Evolutionary conservation across 345 rosid genomes (phyloP), one percentile per base, ranked within the genome.

Genomic region (Rhizophora mangle): DNA sequence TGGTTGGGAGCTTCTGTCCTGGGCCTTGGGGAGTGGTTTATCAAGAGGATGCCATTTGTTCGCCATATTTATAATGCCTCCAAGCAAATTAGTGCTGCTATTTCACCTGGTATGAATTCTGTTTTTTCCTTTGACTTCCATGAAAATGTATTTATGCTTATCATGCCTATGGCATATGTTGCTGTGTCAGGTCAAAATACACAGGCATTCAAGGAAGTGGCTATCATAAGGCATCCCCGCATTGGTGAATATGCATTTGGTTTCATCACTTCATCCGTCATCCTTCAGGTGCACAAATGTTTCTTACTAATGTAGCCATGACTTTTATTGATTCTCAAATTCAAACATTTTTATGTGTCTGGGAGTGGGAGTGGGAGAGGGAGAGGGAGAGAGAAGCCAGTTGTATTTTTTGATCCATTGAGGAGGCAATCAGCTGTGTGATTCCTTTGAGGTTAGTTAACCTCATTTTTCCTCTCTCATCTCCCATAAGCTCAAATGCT

Each of bases 221-320:
- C 99, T 62, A 95, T 95, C 60, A 95, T 92, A 72, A 82, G 92
- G 77, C 98, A 96, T 86, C 98, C 99, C 22, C 94, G 98, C 57
- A 82, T 90, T 37, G 99, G 99, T 72, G 98, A 92, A 87, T 92
- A 96, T 70, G 98, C 99, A 9, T 90, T 96, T 74, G 99, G 99
- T 53, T 96, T 96, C 80, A 92, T 96, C 65, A 92, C 98, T 59
- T 92, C 99, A 3, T 82, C 92, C 6, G 88, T 95, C 39, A 71
- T 77, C 70, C 89, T 96, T 26, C 98, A 90, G 97, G 99, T 90
- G 18, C 24, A 74, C 52, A 66, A 76, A 26, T 72, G 68, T 7
- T 54, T 54, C 27, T 54, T 24, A n/a, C 16, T 54, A 55, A 55
- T 24, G 19, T 21, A 8, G 8, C 59, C 27, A 6, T 54, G 22